These are phyloP conservation scores for Torulaspora delbrueckii DNA, from an alignment of 805 yeast genomes.

Conservation along the genomic window DNA sequence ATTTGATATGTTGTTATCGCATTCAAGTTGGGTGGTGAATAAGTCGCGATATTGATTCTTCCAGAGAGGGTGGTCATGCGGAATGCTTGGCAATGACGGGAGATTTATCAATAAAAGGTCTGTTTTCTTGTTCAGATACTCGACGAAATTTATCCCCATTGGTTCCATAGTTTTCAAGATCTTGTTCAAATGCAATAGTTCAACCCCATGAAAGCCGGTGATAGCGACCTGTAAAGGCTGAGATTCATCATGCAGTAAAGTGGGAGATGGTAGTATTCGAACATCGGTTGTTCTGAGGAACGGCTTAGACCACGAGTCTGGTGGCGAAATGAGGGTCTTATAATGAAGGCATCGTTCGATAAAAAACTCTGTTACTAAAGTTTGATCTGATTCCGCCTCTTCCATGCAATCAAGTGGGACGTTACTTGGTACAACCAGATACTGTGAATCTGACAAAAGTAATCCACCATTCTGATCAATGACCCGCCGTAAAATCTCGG, in stretches of 20 bases:
- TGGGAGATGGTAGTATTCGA: conserved; percentile 27
- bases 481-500: conserved; percentile 20
- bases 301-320: conserved; percentile 65
- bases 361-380: conserved; percentile 71
- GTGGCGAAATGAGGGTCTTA: conserved; percentile 37
- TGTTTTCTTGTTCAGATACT: conserved; percentile 28
- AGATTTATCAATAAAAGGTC: conserved; percentile 32
- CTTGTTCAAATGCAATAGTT: conserved; percentile 63
- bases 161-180: conserved; percentile 50
- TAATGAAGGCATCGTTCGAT: conserved; percentile 68
- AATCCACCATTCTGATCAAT: conserved; percentile 27
- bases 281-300: conserved; percentile 31
- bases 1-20: conserved; percentile 14
- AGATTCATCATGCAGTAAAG: conserved; percentile 21
- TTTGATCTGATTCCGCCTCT: conserved; percentile 7
- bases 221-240: conserved; percentile 41
- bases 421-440: conserved; percentile 25
- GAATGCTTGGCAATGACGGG: conserved; percentile 28
- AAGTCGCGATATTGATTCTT: conserved; percentile 29
- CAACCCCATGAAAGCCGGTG: conserved; percentile 76
- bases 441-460: conserved; percentile 6
- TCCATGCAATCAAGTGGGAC: conserved; percentile 15
- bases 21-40: conserved; percentile 15
- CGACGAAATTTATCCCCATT: conserved; percentile 24
- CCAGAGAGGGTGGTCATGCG: conserved; percentile 27